Percentiles rank a stretch among this genome's conserved stretches.
phyloP scores from a whole-genome alignment of 495 filamentous ascomycete genomes.

The Eremomyces bilateralis region DNA sequence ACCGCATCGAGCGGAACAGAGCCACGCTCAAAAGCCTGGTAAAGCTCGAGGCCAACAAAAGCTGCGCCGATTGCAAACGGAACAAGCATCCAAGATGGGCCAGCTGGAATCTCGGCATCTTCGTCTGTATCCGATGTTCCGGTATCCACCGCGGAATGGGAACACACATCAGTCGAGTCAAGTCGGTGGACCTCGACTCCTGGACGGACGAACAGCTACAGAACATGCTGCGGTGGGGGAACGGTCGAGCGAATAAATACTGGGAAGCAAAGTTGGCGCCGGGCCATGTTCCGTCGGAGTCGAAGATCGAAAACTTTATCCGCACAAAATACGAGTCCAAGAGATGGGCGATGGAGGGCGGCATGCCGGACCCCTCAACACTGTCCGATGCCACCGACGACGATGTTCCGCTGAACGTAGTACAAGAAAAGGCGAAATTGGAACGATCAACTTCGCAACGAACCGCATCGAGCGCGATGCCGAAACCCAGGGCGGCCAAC shows the following conservation, averaged over 20 bases:
- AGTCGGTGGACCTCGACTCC: conserved; percentile 88
- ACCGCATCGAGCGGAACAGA: conserved; percentile 74
- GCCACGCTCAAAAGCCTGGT: conserved; percentile 76
- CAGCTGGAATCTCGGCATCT: conserved; percentile 50
- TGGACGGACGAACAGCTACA: conserved; percentile 97
- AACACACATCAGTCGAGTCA: conserved; percentile 93
- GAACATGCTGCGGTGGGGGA: conserved; percentile 84
- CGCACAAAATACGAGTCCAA: conserved; percentile 96
- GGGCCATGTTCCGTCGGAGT: conserved; percentile 88
- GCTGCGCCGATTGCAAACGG: conserved; percentile 93
- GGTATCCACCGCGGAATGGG: conserved; percentile 97
- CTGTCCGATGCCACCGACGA: conserved; percentile 68
- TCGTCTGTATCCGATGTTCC: conserved; percentile 88
- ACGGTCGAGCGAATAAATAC: conserved; percentile 80
- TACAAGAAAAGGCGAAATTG: conserved; percentile 50
- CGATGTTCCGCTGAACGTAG: conserved; percentile 40
- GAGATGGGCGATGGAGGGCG: conserved; percentile 94
- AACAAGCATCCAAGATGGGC: conserved; percentile 86
- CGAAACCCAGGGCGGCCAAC: conserved; percentile 21
- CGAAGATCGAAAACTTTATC: conserved; percentile 98
- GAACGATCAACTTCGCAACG: conserved; percentile 37
- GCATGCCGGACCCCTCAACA: conserved; percentile 76
- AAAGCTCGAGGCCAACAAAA: conserved; percentile 86
- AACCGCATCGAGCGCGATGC: conserved; percentile 1
- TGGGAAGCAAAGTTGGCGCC: conserved; percentile 90